Conservation (phyloP, 495 filamentous ascomycete genomes). For the Talaromyces stipitatus region DNA sequence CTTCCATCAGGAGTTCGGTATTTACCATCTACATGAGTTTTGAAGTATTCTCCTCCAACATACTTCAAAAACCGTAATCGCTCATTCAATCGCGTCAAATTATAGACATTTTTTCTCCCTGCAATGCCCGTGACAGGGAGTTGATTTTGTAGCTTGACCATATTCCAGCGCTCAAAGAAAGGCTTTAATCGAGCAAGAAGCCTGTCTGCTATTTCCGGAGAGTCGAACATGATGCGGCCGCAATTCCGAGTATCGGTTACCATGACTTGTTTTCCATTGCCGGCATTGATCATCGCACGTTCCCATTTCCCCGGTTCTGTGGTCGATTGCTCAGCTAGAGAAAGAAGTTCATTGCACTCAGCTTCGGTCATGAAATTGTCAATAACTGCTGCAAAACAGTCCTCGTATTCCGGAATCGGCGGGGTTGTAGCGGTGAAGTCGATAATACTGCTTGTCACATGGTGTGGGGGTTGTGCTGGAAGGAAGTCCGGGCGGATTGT, state of each 20-base stretch:
- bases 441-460: conserved; percentile 27
- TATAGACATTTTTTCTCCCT: conserved; percentile 42
- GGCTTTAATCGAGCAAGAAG: conserved; percentile 53
- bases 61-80: conserved; percentile 77
- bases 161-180: conserved; percentile 32
- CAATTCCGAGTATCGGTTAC: conserved; percentile 54
- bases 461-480: conserved; percentile 9
- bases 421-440: conserved; percentile 42
- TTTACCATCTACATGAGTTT: conserved; percentile 65
- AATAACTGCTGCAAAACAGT: conserved; percentile 51
- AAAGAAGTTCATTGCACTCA: conserved; percentile 53
- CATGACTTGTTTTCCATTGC: conserved; percentile 50
- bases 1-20: conserved; percentile 53
- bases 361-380: conserved; percentile 53
- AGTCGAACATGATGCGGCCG: conserved; percentile 69
- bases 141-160: conserved; percentile 27
- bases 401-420: conserved; percentile 46
- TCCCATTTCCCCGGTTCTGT: conserved; percentile 36
- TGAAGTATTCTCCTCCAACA: conserved; percentile 67
- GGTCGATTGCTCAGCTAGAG: conserved; percentile 44
- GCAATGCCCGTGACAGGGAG: conserved; percentile 38
- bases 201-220: conserved; percentile 49
- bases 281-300: conserved; percentile 63
- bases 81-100: conserved; percentile 61
- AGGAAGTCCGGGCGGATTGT: neutral